Conservation (phyloP, 371 early-diverging fungal genomes). For the Mortierella sp. region DNA sequence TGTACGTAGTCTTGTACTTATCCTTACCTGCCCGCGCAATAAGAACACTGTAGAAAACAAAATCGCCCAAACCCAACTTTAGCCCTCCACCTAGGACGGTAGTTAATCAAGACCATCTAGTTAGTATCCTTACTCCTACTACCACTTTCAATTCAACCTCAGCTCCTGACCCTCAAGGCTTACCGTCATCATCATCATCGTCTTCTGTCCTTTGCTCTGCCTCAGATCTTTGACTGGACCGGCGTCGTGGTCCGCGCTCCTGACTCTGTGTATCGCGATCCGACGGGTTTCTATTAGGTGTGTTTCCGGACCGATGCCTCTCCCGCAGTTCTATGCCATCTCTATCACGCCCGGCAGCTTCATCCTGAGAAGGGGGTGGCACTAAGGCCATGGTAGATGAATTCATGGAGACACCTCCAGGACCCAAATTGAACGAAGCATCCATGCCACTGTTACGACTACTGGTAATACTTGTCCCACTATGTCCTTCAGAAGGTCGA, state of each 20-base stretch:
- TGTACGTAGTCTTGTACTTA: neutral
- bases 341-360: slow-evolving; percentile 1
- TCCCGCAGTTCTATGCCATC: slow-evolving; percentile 42
- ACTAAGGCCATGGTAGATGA: slow-evolving; percentile 41
- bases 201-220: slow-evolving; percentile 11
- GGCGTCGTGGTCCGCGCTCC: neutral
- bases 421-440: slow-evolving; percentile 5
- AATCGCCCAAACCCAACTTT: slow-evolving; percentile 89
- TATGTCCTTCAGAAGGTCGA: slow-evolving; percentile 28
- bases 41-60: slow-evolving; percentile 90
- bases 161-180: too few relatives aligned
- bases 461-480: slow-evolving; percentile 29
- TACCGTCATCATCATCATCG: slow-evolving; percentile 39
- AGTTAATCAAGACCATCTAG: slow-evolving; percentile 66
- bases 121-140: neutral
- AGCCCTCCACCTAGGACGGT: slow-evolving; percentile 67
- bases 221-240: slow-evolving; percentile 2
- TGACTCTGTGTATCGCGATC: slow-evolving; percentile 3
- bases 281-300: slow-evolving; percentile 6
- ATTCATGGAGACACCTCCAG: slow-evolving; percentile 10
- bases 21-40: slow-evolving; percentile 80
- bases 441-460: slow-evolving; percentile 33
- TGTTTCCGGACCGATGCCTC: slow-evolving; percentile 8
- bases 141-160: slow-evolving; percentile 3
- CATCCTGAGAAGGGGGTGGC: slow-evolving; percentile 3